Conservation (phyloP, 2,329 filamentous ascomycete genomes). For the Septoria petroselini region DNA sequence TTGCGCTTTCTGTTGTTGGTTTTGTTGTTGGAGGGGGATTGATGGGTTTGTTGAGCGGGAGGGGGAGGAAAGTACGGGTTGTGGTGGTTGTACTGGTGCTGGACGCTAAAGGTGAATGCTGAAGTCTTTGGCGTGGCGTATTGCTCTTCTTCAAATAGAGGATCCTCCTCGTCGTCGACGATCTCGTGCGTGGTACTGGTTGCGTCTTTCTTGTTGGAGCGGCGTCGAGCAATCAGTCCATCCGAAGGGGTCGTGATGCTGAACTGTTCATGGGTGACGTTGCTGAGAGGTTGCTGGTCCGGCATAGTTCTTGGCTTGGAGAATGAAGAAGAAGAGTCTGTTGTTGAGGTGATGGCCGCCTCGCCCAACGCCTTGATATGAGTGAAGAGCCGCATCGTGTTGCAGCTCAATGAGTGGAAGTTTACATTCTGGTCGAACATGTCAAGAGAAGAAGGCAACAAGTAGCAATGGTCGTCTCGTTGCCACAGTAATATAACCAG, state of each 20-base stretch:
- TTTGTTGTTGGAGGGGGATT: no score
- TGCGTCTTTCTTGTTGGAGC: slow-evolving; percentile 3
- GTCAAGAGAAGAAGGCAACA: not conserved
- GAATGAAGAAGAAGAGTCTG: not conserved
- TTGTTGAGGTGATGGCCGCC: slow-evolving; percentile 1
- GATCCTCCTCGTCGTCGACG: not conserved
- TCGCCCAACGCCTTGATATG: slow-evolving; percentile 7
- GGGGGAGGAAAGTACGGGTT: slow-evolving; percentile 7
- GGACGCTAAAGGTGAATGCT: slow-evolving; percentile 1
- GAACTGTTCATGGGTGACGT: slow-evolving; percentile 14
- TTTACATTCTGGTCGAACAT: slow-evolving; percentile 5
- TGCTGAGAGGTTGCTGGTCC: slow-evolving; percentile 5
- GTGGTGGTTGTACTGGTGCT: not conserved
- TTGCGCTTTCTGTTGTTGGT: slow-evolving; percentile 10
- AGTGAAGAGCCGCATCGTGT: slow-evolving; percentile 11
- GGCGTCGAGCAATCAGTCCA: slow-evolving; percentile 14
- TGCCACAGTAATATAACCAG: slow-evolving; percentile 12
- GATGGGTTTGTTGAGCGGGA: no score
- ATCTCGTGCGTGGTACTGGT: not conserved
- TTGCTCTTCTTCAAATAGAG: not conserved
- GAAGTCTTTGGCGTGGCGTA: not conserved
- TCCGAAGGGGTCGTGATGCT: slow-evolving; percentile 5
- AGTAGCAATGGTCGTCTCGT: not conserved
- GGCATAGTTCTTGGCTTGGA: not conserved
- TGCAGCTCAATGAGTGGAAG: not conserved